phyloP scores from a whole-genome alignment of 1,284 basidiomycete genomes.

The Pterulicium gracile region DNA sequence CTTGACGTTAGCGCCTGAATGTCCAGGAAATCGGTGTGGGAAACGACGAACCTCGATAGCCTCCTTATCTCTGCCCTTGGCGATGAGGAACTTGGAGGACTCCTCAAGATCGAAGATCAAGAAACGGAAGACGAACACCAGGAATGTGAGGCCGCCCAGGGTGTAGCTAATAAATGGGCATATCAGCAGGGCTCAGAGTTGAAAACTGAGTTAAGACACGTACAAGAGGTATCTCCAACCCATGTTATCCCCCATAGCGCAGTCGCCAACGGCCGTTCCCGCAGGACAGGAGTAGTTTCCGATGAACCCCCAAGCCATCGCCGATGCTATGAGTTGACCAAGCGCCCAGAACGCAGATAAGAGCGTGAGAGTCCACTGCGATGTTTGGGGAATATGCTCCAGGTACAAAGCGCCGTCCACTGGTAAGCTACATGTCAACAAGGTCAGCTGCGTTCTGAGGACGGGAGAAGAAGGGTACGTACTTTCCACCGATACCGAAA shows the following conservation, averaged over 20 bases:
- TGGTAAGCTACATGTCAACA: conserved; percentile 25
- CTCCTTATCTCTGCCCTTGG: conserved; percentile 56
- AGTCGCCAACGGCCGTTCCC: conserved; percentile 18
- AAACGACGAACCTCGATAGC: conserved; percentile 45
- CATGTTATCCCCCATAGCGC: conserved; percentile 25
- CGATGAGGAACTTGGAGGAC: conserved; percentile 68
- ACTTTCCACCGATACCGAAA: conserved; percentile 51
- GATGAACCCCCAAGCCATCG: conserved; percentile 46
- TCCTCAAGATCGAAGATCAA: conserved; percentile 68
- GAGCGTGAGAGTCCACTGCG: conserved; percentile 60
- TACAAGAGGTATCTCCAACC: conserved; percentile 50
- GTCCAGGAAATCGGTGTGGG: too few relatives aligned
- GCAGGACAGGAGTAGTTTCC: conserved; percentile 34
- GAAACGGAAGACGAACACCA: conserved; percentile 59
- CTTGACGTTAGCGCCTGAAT: too few relatives aligned
- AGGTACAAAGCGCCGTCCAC: conserved; percentile 48
- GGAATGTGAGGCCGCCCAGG: conserved; percentile 51
- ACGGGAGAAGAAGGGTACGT: conserved; percentile 15
- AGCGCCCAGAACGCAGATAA: conserved; percentile 66
- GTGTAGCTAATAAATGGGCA: too few relatives aligned
- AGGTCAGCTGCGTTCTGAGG: conserved; percentile 2
- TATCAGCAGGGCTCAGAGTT: too few relatives aligned
- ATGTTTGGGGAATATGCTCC: conserved; percentile 44
- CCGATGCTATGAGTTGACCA: conserved; percentile 50
- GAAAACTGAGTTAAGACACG: too few relatives aligned